Base-by-base conservation (phyloP, 2,329 filamentous ascomycete genomes). In the Podosphaera xanthii region DNA sequence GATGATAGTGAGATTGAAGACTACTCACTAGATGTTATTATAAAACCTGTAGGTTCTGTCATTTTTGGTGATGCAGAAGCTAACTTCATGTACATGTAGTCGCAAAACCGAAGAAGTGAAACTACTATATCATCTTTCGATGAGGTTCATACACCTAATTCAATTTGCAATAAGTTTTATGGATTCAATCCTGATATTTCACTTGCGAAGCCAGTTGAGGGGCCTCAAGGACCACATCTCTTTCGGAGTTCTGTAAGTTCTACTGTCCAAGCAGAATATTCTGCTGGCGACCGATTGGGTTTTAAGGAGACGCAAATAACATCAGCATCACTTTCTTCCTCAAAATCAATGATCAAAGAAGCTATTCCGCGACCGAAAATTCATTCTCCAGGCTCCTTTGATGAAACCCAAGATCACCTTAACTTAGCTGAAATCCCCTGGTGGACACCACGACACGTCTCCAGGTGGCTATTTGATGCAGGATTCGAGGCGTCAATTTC, bases 111-210 rank as follows among this genome's bases (percentile, higher is more conserved):
- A 66, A 81, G 80, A 61, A 94, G 87, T 73, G 81, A 90, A 68
- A 91, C 87, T 2, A 94, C 90, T 1, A 76, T 92, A 44, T 94
- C 89, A 5, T 91, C 87, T 1, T 89, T 86, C 66, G 88, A 94
- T 67, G 89, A 94, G 69, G 77, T 83, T 2, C 80, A 81, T 36
- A 95, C 90, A 34, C 90, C 90, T 22, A 78, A 80, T 62, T 84
- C 84, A 53, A 78, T 74, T 65, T 61, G 62, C 1, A 76, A 76
- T 64, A 76, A 79, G 63, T 77, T 80, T 61, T 76, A 76, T 62
- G 75, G 75, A 35, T 87, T 82, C 66, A 75, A 80, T 57, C 77
- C 83, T 63, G 77, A 81, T 52, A 72, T 78, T 61, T 76, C 77
- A n/a, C 65, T 71, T 48, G 67, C 67, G 61, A 84, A 84, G 70